These are phyloP conservation scores for Thalassiosira profunda DNA, from an alignment of 108 stramenopile genomes.

Conservation along the genomic window DNA sequence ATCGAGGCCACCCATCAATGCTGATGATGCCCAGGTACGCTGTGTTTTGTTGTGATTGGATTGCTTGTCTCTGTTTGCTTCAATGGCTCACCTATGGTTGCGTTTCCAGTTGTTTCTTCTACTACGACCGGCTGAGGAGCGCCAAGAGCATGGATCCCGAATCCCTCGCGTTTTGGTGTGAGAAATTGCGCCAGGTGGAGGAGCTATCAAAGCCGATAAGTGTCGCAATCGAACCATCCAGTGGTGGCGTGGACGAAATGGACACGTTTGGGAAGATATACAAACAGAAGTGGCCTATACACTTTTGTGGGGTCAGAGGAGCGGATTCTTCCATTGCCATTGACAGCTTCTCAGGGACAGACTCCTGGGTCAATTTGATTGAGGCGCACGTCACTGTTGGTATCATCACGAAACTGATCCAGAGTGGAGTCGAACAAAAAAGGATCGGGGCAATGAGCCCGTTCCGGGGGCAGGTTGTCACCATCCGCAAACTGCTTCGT, in stretches of 20 bases:
- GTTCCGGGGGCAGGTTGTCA: slow-evolving; percentile 74
- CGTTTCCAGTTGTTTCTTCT: slow-evolving; percentile 72
- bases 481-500: slow-evolving; percentile 62
- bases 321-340: slow-evolving; percentile 54
- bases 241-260: neutral
- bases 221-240: neutral
- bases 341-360: slow-evolving; percentile 55
- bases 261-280: slow-evolving; percentile 9
- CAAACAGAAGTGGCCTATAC: slow-evolving; percentile 63
- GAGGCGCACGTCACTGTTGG: slow-evolving; percentile 58
- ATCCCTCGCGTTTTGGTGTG: slow-evolving; percentile 40
- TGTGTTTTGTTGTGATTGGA: too few relatives aligned
- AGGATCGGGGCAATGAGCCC: slow-evolving; percentile 77
- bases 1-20: slow-evolving; percentile 68
- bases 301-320: slow-evolving; percentile 65
- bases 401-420: slow-evolving; percentile 46
- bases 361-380: slow-evolving; percentile 65
- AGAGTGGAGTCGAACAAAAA: slow-evolving; percentile 36
- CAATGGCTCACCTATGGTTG: too few relatives aligned
- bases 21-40: slow-evolving; percentile 69
- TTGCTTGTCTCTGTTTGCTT: too few relatives aligned
- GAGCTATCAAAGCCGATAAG: slow-evolving; percentile 30
- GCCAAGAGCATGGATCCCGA: slow-evolving; percentile 8
- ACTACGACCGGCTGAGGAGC: slow-evolving; percentile 63
- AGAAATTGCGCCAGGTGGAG: slow-evolving; percentile 53